Percentiles rank a stretch among this genome's conserved stretches.
Evolutionary conservation across 2,329 filamentous ascomycete species (phyloP).

Genomic region (Aspergillus piperis): DNA sequence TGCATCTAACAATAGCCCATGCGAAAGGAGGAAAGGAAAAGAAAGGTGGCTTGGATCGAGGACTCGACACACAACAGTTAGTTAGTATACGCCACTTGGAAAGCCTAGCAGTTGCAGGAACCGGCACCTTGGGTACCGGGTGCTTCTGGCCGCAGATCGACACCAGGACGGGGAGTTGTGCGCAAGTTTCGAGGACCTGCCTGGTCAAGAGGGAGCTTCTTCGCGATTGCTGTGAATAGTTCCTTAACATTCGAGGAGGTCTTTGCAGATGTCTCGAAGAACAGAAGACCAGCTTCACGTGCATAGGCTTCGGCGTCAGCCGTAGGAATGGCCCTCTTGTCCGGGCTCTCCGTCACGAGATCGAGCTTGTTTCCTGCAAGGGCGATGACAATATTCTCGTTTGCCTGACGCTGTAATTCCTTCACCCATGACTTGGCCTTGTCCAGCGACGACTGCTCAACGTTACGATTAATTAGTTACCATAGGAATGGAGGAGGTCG

Average conservation of each 20-base stretch:
- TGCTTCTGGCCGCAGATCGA: slow-evolving; percentile 66
- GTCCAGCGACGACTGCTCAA: slow-evolving; percentile 80
- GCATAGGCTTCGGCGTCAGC: slow-evolving; percentile 95
- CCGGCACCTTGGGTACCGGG: slow-evolving; percentile 60
- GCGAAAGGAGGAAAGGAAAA: slow-evolving; percentile 10
- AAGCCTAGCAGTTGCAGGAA: slow-evolving; percentile 64
- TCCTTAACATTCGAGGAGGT: slow-evolving; percentile 94
- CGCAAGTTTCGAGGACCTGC: slow-evolving; percentile 86
- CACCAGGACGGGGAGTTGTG: slow-evolving; percentile 62
- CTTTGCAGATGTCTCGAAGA: slow-evolving; percentile 99
- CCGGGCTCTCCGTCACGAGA: slow-evolving; percentile 88
- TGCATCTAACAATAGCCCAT: slow-evolving; percentile 21
- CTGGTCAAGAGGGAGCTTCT: slow-evolving; percentile 95
- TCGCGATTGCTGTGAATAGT: slow-evolving; percentile 94
- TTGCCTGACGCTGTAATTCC: slow-evolving; percentile 96
- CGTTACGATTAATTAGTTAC: slow-evolving; percentile 10
- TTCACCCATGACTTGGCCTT: slow-evolving; percentile 99
- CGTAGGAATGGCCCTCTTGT: slow-evolving; percentile 88
- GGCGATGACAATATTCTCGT: slow-evolving; percentile 99
- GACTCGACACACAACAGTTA: slow-evolving; percentile 8
- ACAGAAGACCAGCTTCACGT: slow-evolving; percentile 86
- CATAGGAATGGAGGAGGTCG: background rate
- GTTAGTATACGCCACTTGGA: slow-evolving; percentile 8
- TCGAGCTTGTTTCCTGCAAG: slow-evolving; percentile 98
- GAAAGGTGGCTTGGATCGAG: slow-evolving; percentile 12